phyloP scores from a whole-genome alignment of 1,284 basidiomycete genomes.

The Apiotrichum montevideense region DNA sequence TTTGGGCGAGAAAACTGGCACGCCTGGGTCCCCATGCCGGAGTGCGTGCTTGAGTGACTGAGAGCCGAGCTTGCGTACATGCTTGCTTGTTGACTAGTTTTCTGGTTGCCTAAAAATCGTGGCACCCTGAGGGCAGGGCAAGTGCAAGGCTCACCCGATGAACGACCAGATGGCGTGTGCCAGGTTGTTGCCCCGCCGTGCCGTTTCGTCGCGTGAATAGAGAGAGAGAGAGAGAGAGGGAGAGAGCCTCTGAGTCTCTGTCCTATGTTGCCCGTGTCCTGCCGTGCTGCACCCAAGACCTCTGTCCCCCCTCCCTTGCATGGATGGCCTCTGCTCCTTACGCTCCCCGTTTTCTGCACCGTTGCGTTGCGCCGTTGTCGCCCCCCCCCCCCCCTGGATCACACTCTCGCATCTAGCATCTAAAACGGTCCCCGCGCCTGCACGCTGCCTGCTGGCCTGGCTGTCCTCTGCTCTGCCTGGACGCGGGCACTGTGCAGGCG shows the following conservation, averaged over 20 bases:
- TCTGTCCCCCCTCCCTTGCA: conserved; percentile 8
- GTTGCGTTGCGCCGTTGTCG: background rate
- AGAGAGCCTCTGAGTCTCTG: conserved; percentile 2
- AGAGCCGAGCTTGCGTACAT: too few relatives aligned
- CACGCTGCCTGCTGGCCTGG: too few relatives aligned
- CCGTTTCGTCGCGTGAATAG: conserved; percentile 16
- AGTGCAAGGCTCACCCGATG: background rate
- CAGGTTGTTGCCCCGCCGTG: conserved; percentile 8
- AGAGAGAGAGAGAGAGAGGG: background rate
- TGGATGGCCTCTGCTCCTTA: too few relatives aligned
- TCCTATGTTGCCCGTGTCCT: background rate
- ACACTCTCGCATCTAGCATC: too few relatives aligned
- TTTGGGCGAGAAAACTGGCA: too few relatives aligned
- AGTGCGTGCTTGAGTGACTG: too few relatives aligned
- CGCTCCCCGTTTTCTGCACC: background rate
- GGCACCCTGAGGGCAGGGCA: background rate
- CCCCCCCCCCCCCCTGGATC: background rate
- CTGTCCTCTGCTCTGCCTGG: too few relatives aligned
- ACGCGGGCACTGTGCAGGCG: too few relatives aligned
- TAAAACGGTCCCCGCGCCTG: too few relatives aligned
- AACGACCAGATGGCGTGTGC: background rate
- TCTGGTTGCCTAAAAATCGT: too few relatives aligned
- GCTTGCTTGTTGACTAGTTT: too few relatives aligned
- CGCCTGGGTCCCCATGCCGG: too few relatives aligned
- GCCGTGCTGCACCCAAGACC: background rate